phyloP scores from a whole-genome alignment of 805 yeast species.

The Cyberlindnera mrakii region DNA sequence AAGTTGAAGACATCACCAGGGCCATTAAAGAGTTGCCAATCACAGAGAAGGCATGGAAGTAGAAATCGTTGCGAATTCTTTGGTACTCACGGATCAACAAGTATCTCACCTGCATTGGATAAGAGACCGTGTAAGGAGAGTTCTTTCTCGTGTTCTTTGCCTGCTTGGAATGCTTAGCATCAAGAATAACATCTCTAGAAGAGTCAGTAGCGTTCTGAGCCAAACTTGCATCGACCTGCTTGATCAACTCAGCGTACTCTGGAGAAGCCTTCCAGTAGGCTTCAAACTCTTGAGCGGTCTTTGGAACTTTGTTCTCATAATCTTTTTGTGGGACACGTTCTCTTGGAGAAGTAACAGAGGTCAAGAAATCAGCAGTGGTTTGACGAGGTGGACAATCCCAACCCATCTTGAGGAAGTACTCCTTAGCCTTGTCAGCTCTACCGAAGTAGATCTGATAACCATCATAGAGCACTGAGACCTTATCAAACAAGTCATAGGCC shows the following conservation, averaged over 20 bases:
- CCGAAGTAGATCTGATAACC: constrained; percentile 56
- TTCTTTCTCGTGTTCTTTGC: constrained; percentile 37
- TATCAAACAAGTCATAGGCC: constrained; percentile 49
- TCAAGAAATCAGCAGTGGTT: constrained; percentile 54
- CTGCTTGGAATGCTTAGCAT: constrained; percentile 47
- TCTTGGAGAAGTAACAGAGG: constrained; percentile 47
- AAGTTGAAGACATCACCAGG: constrained; percentile 50
- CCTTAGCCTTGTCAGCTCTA: constrained; percentile 37
- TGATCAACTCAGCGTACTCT: constrained; percentile 25
- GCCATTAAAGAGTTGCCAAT: constrained; percentile 47
- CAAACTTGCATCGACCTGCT: not conserved
- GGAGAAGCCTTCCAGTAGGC: constrained; percentile 44
- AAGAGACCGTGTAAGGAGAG: constrained; percentile 51
- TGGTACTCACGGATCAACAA: constrained; percentile 40
- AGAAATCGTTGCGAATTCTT: constrained; percentile 45
- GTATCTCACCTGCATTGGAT: constrained; percentile 44
- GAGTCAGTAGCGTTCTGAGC: not conserved
- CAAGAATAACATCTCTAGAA: no score
- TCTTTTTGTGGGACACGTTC: constrained; percentile 42
- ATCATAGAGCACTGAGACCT: constrained; percentile 46
- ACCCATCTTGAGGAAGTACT: constrained; percentile 48
- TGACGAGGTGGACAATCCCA: constrained; percentile 50
- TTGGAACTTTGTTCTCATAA: constrained; percentile 43
- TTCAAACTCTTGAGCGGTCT: constrained; percentile 45
- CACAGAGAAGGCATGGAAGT: constrained; percentile 36